Conservation (phyloP, 352 stramenopile genomes). For the Globisporangium cystogenes region DNA sequence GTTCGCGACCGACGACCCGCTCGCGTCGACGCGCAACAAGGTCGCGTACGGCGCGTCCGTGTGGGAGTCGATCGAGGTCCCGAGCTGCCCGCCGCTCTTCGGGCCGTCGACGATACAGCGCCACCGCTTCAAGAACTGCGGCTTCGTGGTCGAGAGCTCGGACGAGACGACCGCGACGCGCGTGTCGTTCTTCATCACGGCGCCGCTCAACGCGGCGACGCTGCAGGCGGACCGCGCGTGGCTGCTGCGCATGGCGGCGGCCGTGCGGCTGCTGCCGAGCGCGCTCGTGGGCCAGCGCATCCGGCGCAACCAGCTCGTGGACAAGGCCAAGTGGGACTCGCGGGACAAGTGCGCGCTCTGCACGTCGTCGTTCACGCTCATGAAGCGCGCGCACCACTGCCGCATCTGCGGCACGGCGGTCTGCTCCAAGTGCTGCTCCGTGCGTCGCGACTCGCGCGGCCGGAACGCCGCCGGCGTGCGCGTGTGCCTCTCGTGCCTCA, state of each 20-base stretch:
- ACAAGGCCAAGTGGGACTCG: slow-evolving; percentile 52
- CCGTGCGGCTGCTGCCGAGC: slow-evolving; percentile 51
- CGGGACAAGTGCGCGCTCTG: slow-evolving; percentile 63
- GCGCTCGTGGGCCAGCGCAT: slow-evolving; percentile 74
- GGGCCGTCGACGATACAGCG: slow-evolving; percentile 40
- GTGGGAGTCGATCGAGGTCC: slow-evolving; percentile 61
- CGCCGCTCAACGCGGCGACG: slow-evolving; percentile 27
- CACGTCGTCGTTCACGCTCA: slow-evolving; percentile 55
- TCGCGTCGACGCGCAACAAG: slow-evolving; percentile 8
- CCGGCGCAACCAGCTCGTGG: slow-evolving; percentile 48
- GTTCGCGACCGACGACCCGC: slow-evolving; percentile 35
- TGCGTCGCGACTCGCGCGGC: slow-evolving; percentile 35
- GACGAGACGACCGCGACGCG: slow-evolving; percentile 56
- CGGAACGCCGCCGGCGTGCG: slow-evolving; percentile 25
- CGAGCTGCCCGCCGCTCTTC: slow-evolving; percentile 43
- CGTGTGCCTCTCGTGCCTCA: slow-evolving; percentile 66
- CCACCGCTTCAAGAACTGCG: slow-evolving; percentile 45
- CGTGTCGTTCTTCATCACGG: slow-evolving; percentile 72
- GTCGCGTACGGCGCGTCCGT: slow-evolving; percentile 53
- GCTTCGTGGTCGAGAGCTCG: slow-evolving; percentile 72
- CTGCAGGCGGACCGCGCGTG: slow-evolving; percentile 43
- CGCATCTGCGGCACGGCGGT: slow-evolving; percentile 65
- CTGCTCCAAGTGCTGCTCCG: slow-evolving; percentile 70
- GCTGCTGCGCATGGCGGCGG: slow-evolving; percentile 50
- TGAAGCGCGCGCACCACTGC: slow-evolving; percentile 72